phyloP scores from a whole-genome alignment of 2,329 filamentous ascomycete genomes.

The Epichloe sylvatica region DNA sequence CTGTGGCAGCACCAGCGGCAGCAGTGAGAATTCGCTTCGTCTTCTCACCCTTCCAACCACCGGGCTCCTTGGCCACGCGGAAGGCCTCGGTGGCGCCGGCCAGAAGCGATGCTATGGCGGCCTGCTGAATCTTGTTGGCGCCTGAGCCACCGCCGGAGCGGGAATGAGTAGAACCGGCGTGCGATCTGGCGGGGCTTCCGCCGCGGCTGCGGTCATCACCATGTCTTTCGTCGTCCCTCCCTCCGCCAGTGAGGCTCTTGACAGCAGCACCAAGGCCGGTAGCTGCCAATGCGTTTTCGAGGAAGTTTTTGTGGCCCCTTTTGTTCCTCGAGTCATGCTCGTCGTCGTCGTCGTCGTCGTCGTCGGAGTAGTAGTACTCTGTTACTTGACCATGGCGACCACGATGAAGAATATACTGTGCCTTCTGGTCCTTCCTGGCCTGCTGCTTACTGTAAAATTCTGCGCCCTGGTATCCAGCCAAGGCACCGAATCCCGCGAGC shows the following conservation, averaged over 20 bases:
- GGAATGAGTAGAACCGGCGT: conserved; percentile 13
- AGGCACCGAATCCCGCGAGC: conserved; percentile 47
- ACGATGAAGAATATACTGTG: conserved; percentile 38
- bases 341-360: conserved; percentile 31
- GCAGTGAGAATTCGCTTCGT: conserved; percentile 84
- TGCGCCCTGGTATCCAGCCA: conserved; percentile 50
- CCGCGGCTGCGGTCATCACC: conserved; percentile 35
- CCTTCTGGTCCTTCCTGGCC: conserved; percentile 41
- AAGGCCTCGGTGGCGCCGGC: conserved; percentile 89
- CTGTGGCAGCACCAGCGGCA: conserved; percentile 70
- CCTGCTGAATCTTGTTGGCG: conserved; percentile 59
- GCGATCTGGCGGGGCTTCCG: conserved; percentile 29
- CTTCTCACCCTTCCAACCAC: conserved; percentile 81
- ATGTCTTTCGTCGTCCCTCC: conserved; percentile 24
- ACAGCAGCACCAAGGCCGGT: conserved; percentile 48
- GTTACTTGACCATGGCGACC: conserved; percentile 37
- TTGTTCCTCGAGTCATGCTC: conserved; percentile 35
- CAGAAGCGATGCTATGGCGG: conserved; percentile 78
- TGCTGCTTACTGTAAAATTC: conserved; percentile 49
- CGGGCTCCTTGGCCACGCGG: conserved; percentile 75
- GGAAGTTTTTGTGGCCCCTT: conserved; percentile 49
- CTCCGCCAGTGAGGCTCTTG: conserved; percentile 42
- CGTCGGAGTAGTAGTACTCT: conserved; percentile 37
- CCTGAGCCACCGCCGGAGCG: conserved; percentile 17
- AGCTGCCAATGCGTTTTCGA: conserved; percentile 47